These are phyloP conservation scores for Citrus mangshanensis DNA, from an alignment of 345 rosid genomes.

Conservation along the genomic window DNA sequence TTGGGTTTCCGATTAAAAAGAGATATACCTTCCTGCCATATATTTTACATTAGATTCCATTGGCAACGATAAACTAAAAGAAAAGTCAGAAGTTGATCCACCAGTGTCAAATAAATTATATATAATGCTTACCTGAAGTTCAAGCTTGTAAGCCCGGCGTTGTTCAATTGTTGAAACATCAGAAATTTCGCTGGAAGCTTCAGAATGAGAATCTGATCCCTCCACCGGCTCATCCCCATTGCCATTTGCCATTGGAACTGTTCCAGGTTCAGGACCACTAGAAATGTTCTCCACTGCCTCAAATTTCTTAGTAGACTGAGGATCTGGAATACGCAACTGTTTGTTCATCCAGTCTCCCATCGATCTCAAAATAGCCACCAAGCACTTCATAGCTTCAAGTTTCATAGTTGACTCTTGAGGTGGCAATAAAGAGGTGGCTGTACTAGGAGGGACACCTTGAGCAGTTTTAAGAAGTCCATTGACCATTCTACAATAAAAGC, in stretches of 20 bases:
- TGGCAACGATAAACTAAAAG: conserved; percentile 10
- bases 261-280: conserved; percentile 59
- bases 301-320: conserved; percentile 53
- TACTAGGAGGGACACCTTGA: conserved; percentile 93
- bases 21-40: conserved; percentile 99
- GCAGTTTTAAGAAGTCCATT: conserved; percentile 99
- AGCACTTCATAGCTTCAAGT: conserved; percentile 96
- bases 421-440: conserved; percentile 74
- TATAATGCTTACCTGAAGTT: conserved; percentile 70
- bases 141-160: conserved; percentile 99
- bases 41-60: conserved; percentile 39
- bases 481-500: conserved; percentile 68
- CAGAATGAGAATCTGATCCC: conserved; percentile 91
- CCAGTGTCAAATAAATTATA: conserved; percentile 1
- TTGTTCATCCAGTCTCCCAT: conserved; percentile 99
- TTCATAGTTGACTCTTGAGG: conserved; percentile 93
- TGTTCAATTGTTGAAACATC: conserved; percentile 90
- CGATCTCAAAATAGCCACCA: conserved; percentile 86
- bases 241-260: conserved; percentile 68
- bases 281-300: conserved; percentile 65
- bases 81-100: conserved; percentile 1
- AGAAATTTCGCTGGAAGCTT: conserved; percentile 75
- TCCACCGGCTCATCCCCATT: conserved; percentile 75
- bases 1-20: conserved; percentile 96
- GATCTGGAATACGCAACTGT: conserved; percentile 91